A percentile compares a stretch with the other conserved stretches of the same genome.
These are phyloP conservation scores for Carex kokanica DNA, from an alignment of 176 grass and related monocot species.

Conservation along the genomic window DNA sequence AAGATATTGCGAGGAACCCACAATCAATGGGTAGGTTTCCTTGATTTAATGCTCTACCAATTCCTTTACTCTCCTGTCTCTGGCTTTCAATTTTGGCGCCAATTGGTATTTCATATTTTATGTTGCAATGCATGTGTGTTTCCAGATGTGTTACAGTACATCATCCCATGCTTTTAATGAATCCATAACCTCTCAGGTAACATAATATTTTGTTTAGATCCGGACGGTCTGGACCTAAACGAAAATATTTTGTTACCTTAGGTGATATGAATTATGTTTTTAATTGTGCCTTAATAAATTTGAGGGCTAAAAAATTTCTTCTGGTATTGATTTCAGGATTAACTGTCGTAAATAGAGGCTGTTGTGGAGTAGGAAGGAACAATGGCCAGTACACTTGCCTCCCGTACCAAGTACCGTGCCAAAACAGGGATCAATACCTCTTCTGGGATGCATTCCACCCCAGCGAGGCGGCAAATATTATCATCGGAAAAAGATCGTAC, in stretches of 20 bases:
- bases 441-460: conserved; percentile 99
- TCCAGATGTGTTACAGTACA: background rate
- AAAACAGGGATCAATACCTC: conserved; percentile 72
- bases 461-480: conserved; percentile 69
- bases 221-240: too few species aligned
- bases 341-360: conserved; percentile 58
- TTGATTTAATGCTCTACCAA: background rate
- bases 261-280: too few species aligned
- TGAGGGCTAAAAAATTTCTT: background rate
- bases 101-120: background rate
- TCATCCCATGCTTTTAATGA: background rate
- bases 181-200: too few species aligned
- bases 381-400: conserved; percentile 96
- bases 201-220: too few species aligned
- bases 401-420: conserved; percentile 71
- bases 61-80: background rate
- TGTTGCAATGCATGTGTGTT: background rate
- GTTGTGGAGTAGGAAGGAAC: conserved; percentile 96
- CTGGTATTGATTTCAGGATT: conserved; percentile 36
- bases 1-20: conserved; percentile 53
- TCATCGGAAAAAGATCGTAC: conserved; percentile 78
- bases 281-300: background rate
- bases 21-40: conserved; percentile 25
- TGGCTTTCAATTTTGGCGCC: conserved; percentile 1
- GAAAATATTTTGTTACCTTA: too few species aligned